Evolutionary conservation across 495 filamentous ascomycete species (phyloP).

Genomic region (Podospora pseudoanserina): DNA sequence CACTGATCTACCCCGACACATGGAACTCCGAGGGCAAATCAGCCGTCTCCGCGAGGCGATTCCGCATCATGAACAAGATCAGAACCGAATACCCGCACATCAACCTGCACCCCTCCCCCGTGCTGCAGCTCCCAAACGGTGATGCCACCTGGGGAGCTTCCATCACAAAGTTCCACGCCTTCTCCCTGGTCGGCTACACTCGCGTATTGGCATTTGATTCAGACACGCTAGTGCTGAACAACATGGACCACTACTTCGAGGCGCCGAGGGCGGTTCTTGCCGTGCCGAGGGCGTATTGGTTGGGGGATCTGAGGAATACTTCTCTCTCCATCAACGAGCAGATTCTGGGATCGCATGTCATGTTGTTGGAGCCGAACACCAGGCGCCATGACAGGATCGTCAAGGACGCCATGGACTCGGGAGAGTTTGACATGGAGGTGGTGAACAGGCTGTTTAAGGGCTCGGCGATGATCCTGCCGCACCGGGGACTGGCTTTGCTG

Average conservation of each 20-base stretch:
- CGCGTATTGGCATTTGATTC: constrained; percentile 4
- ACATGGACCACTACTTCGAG: constrained; percentile 6
- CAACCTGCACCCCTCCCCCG: neutral
- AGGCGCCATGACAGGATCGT: neutral
- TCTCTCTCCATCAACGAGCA: neutral
- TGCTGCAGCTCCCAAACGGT: neutral
- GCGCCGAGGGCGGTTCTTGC: neutral
- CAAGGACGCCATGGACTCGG: neutral
- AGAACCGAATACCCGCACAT: neutral
- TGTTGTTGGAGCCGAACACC: constrained; percentile 3
- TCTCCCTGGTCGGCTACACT: neutral
- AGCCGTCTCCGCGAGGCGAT: neutral
- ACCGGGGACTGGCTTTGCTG: constrained; percentile 8
- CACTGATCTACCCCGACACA: constrained; percentile 2
- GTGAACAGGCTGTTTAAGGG: constrained; percentile 6
- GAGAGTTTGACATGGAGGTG: constrained; percentile 8
- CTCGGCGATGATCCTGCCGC: constrained; percentile 9
- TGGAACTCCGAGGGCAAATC: constrained; percentile 4
- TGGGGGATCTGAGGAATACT: neutral
- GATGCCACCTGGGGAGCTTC: neutral
- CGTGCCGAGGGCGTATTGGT: constrained; percentile 6
- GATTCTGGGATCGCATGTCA: constrained; percentile 9
- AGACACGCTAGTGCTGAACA: constrained; percentile 2
- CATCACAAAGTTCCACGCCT: constrained; percentile 8
- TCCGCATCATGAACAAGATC: neutral